Percentiles rank a stretch among this genome's conserved stretches.
phyloP scores from a whole-genome alignment of 192 early-diverging fungal species.

The Powellomyces hirtus region DNA sequence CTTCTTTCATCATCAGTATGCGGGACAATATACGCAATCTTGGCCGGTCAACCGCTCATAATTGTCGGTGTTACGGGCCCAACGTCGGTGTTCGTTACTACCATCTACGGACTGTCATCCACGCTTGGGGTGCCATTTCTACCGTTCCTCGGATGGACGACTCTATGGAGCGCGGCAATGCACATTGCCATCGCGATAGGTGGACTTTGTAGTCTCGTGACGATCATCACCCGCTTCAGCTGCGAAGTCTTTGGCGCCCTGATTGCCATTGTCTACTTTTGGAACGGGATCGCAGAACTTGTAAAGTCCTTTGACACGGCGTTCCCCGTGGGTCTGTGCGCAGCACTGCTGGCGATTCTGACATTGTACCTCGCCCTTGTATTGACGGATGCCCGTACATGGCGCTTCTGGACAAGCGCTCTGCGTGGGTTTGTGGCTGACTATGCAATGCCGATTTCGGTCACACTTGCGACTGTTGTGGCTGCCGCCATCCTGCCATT shows the following conservation, averaged over 20 bases:
- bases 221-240: conserved; percentile 8
- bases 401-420: not conserved
- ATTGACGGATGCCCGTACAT: conserved; percentile 9
- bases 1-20: conserved; percentile 16
- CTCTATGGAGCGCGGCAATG: conserved; percentile 19
- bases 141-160: conserved; percentile 16
- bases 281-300: conserved; percentile 12
- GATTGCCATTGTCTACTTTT: conserved; percentile 23
- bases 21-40: conserved; percentile 8
- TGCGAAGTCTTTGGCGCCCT: conserved; percentile 29
- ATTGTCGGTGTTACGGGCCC: conserved; percentile 32
- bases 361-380: conserved; percentile 1
- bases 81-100: conserved; percentile 10
- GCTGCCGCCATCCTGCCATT: not conserved
- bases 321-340: conserved; percentile 4
- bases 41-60: conserved; percentile 25
- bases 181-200: conserved; percentile 16
- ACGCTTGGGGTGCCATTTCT: conserved; percentile 7
- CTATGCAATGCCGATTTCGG: conserved; percentile 19
- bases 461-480: conserved; percentile 18
- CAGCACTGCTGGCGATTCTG: conserved; percentile 7
- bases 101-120: not conserved
- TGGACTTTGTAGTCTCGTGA: not conserved
- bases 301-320: conserved; percentile 2
- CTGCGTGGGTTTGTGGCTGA: conserved; percentile 15